phyloP scores from a whole-genome alignment of 2,329 filamentous ascomycete genomes.

The Aspergillus transmontanensis region DNA sequence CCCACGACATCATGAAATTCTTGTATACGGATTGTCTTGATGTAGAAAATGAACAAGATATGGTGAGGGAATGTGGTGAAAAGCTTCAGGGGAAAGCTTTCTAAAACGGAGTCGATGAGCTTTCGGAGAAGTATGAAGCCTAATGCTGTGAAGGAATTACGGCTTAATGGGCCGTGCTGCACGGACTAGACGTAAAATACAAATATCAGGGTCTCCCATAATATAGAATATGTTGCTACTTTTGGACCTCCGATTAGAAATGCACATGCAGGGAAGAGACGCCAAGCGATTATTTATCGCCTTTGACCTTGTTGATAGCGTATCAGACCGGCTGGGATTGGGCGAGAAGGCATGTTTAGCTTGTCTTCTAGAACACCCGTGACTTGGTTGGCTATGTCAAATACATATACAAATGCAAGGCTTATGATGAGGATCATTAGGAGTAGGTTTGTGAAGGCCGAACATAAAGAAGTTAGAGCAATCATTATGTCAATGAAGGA shows the following conservation, averaged over 20 bases:
- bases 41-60: background rate
- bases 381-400: conserved; percentile 11
- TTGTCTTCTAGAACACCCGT: conserved; percentile 2
- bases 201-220: too few species aligned
- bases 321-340: conserved; percentile 3
- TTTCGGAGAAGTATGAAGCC: background rate
- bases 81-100: background rate
- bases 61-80: background rate
- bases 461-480: background rate
- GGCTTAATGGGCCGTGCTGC: too few species aligned
- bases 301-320: background rate
- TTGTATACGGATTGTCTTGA: background rate
- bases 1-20: background rate
- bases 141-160: too few species aligned
- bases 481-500: background rate
- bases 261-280: too few species aligned
- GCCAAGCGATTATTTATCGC: background rate
- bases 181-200: too few species aligned
- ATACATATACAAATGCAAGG: conserved; percentile 2
- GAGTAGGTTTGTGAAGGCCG: background rate
- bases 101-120: background rate
- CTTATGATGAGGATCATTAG: background rate
- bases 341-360: conserved; percentile 7
- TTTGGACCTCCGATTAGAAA: too few species aligned
- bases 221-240: too few species aligned